Base-by-base conservation (phyloP, 495 filamentous ascomycete genomes). In the Penicillium dipodomyicola region DNA sequence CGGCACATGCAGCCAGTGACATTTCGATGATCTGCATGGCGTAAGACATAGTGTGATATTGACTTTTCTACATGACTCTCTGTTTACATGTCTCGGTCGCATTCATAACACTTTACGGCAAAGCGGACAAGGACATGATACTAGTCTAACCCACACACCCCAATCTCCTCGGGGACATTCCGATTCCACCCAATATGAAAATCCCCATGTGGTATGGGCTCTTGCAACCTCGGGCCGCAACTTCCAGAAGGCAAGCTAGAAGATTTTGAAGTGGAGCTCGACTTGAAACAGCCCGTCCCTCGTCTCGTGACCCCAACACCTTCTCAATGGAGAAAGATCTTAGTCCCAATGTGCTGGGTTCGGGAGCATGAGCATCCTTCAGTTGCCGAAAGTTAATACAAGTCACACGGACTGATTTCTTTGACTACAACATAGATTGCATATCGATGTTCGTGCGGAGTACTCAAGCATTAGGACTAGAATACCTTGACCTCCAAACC, bases 201-300 rank as follows among this genome's bases (percentile, higher is more conserved):
- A 50, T 11, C 40, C 22, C 29, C 42, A 54, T 54, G 43, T 46
- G 51, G 51, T 42, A 46, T 25, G 42, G 41, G 6, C 30, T 35
- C 22, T 35, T n/a, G 29, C 25, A 47, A 53, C 62, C 62, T 62
- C 62, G 62, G 62, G 52, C 55, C 56, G 33, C 43, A 27, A 47
- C 37, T 61, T 59, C 62, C 55, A 57, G 59, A 57, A 65, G 49
- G 27, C 44, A 35, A 27, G 45, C 52, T 54, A 58, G 62, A 62
- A 65, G 56, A 49, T 49, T 41, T 23, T 10, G 30, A 37, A 33
- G 62, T 65, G 62, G 60, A 63, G 39, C 49, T 40, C 22, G 15
- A 29, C 42, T 20, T 60, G 63, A 65, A 57, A 65, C 63, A 56
- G 46, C 49, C 60, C 44, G 49, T 33, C 49, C 54, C 32, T 59